Percentiles rank a stretch among this genome's conserved stretches.
These are phyloP conservation scores for Aspergillus leporis DNA, from an alignment of 495 filamentous ascomycete species.

Conservation along the genomic window DNA sequence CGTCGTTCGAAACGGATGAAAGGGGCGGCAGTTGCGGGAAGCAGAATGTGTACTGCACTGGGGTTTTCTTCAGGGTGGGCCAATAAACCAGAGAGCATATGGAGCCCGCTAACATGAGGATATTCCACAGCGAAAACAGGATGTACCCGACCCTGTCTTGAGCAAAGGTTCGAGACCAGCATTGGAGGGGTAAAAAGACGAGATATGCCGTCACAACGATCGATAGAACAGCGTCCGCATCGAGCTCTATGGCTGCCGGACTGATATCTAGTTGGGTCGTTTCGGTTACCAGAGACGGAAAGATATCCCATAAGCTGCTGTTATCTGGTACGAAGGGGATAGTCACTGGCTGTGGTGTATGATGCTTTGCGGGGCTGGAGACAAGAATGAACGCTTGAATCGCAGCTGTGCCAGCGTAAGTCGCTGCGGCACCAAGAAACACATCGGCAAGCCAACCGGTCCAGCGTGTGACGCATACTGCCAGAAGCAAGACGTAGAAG, in stretches of 20 bases:
- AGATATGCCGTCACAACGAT: conserved; percentile 41
- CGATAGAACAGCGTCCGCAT: conserved; percentile 36
- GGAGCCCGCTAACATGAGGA: conserved; percentile 33
- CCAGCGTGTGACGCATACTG: conserved; percentile 34
- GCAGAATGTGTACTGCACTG: conserved; percentile 37
- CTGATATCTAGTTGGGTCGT: conserved; percentile 20
- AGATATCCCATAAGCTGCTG: conserved; percentile 18
- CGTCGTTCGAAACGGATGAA: conserved; percentile 26
- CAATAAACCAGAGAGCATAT: conserved; percentile 32
- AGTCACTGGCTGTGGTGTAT: conserved; percentile 19
- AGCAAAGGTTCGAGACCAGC: conserved; percentile 33
- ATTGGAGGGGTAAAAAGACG: conserved; percentile 37
- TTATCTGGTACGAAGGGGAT: conserved; percentile 28
- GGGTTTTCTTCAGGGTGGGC: conserved; percentile 13
- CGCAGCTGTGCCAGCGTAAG: conserved; percentile 37
- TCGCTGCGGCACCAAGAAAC: conserved; percentile 34
- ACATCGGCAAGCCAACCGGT: conserved; percentile 36
- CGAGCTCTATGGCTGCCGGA: conserved; percentile 33
- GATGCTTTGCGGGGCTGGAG: conserved; percentile 15
- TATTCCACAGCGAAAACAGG: conserved; percentile 34
- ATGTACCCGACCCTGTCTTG: conserved; percentile 27
- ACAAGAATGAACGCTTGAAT: conserved; percentile 38
- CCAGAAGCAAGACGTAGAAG: conserved; percentile 34
- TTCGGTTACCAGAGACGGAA: conserved; percentile 29
- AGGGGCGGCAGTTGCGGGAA: conserved; percentile 27